Percentiles rank a stretch among this genome's conserved stretches.
Evolutionary conservation across 441 rosid genomes (phyloP).

Genomic region (Hura crepitans): DNA sequence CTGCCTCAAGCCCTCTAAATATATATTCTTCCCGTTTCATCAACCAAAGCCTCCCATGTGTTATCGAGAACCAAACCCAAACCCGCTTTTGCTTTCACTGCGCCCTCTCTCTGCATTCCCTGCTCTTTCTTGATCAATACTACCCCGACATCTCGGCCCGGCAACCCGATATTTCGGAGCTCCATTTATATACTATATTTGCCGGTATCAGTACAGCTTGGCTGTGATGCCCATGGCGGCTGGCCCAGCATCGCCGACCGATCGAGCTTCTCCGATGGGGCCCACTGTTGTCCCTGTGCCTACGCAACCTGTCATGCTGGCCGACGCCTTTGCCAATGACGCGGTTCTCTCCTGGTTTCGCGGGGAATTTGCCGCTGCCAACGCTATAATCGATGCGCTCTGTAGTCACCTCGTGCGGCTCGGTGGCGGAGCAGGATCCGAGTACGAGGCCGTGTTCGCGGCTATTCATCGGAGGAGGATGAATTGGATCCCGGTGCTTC

Average conservation of each 20-base stretch:
- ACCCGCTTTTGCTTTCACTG: neutral
- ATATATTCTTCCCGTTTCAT: conserved; percentile 16
- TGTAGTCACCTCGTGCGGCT: conserved; percentile 64
- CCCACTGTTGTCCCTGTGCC: conserved; percentile 29
- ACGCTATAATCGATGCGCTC: conserved; percentile 80
- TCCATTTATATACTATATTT: too few species aligned
- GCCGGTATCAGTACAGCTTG: too few species aligned
- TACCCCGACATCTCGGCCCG: conserved; percentile 22
- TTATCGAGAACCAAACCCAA: too few species aligned
- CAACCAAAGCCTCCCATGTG: neutral
- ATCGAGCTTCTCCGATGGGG: conserved; percentile 32
- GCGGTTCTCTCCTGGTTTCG: conserved; percentile 76
- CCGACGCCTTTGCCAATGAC: conserved; percentile 66
- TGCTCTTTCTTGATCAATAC: neutral
- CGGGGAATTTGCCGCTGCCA: conserved; percentile 93
- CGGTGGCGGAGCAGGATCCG: conserved; percentile 38
- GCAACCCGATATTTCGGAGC: conserved; percentile 25
- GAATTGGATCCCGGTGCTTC: conserved; percentile 94
- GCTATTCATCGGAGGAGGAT: conserved; percentile 85
- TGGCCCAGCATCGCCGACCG: conserved; percentile 42
- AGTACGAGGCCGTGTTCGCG: conserved; percentile 61
- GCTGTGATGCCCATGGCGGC: conserved; percentile 67
- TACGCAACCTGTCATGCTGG: conserved; percentile 31
- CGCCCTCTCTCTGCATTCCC: neutral
- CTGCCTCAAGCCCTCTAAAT: neutral